Evolutionary conservation across 805 yeast species (phyloP), one percentile per base, ranked within the genome.

Genomic region (Candida vaughaniae): DNA sequence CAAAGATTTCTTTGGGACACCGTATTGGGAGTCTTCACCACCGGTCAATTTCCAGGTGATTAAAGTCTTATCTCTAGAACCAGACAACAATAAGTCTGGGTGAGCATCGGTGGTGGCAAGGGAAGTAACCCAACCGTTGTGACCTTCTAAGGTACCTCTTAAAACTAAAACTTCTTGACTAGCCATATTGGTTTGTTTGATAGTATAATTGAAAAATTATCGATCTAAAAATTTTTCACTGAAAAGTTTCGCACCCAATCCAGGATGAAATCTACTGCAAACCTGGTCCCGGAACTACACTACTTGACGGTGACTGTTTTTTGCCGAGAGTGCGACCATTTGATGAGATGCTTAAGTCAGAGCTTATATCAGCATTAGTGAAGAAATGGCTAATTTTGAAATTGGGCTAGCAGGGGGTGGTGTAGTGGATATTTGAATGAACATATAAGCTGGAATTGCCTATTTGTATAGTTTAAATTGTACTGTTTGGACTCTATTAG

Each of bases 111-210:
- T 83, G 77, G 98, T 93, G 75, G 98, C 95, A 64, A 93, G 80
- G 70, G 96, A 81, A 55, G 99, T 93, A 66, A 93, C 99, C 98
- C 98, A 91, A 66, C 73, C 73, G 52, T 63, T 65, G 71, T 70
- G 73, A 48, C 87, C 96, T 79, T 91, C 97, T 71, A 93, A 85
- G 82, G 98, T 87, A 73, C 98, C 99, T 84, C 98, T 90, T 73
- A 93, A 86, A 74, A 91, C 96, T 79, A 91, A 82, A 82, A 90
- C 95, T 86, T 90, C 97, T 74, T 79, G 83, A 64, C 78, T 79
- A 73, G 89, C 77, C 90, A 84, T 84, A 43, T 44, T 60, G 34
- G 30, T 33, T 26, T 37, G 35, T 19, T 38, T 9, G 14, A n/a
- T 20, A 19, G n/a, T 29, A 20, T 25, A 12, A 25, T 29, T n/a